Evolutionary conservation across 306 rosid genomes (phyloP).

Genomic region (Prunus dulcis): DNA sequence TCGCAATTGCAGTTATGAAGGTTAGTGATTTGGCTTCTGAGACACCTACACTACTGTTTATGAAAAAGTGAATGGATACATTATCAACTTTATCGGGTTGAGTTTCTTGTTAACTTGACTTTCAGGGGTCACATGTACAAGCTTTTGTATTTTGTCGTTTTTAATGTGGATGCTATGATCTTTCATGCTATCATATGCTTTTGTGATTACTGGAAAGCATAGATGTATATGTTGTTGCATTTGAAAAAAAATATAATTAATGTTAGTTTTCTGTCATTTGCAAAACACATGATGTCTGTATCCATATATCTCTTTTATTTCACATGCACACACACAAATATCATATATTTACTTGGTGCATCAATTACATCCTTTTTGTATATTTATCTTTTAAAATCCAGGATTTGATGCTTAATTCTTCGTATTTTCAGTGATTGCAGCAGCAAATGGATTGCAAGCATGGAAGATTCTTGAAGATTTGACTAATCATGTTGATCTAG

Average conservation of each 20-base stretch:
- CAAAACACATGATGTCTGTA: not conserved
- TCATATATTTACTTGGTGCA: not conserved
- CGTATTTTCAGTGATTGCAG: slow-evolving; percentile 59
- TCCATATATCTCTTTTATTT: not conserved
- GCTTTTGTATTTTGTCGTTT: not conserved
- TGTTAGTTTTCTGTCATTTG: not conserved
- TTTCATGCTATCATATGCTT: not conserved
- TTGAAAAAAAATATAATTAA: not conserved
- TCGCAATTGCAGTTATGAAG: slow-evolving; percentile 96
- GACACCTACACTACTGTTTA: not conserved
- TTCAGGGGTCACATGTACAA: not conserved
- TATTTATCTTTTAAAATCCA: not conserved
- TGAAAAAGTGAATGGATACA: not conserved
- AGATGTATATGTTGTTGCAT: not conserved
- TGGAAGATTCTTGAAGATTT: slow-evolving; percentile 88
- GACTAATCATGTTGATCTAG: slow-evolving; percentile 75
- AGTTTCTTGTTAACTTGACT: not conserved
- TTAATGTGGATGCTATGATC: not conserved
- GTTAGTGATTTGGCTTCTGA: slow-evolving; percentile 29
- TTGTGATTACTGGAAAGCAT: not conserved
- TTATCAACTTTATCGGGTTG: not conserved
- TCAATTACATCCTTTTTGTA: not conserved
- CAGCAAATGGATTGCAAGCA: slow-evolving; percentile 81
- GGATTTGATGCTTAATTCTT: not conserved
- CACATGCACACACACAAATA: not conserved